Conservation (phyloP, 257 asterid genomes). For the Capsicum pubescens region DNA sequence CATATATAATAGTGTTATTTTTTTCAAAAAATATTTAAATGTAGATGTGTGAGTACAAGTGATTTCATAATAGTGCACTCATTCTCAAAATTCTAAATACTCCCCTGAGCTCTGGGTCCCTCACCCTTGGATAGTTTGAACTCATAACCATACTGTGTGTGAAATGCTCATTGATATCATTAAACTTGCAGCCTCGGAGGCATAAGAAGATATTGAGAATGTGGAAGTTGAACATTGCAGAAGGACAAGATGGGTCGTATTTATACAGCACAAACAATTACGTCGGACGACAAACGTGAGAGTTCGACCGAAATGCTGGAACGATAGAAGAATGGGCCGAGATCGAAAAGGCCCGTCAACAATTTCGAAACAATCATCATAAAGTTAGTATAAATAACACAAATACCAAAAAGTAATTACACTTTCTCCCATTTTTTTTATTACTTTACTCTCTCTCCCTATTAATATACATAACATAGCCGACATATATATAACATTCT, state of each 20-base stretch:
- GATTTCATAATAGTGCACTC: too few relatives aligned
- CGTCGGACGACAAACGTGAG: slow-evolving; percentile 64
- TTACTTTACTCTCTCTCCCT: too few relatives aligned
- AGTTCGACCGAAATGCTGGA: slow-evolving; percentile 48
- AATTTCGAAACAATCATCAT: slow-evolving; percentile 60
- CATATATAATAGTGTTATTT: too few relatives aligned
- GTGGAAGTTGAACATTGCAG: slow-evolving; percentile 69
- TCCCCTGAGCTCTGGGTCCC: too few relatives aligned
- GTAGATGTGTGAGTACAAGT: too few relatives aligned
- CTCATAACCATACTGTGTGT: neutral
- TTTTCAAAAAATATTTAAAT: too few relatives aligned
- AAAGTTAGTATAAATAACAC: neutral
- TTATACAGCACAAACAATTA: slow-evolving; percentile 66
- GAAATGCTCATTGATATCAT: neutral
- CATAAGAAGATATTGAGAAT: slow-evolving; percentile 28
- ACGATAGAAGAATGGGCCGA: slow-evolving; percentile 52
- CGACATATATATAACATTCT: too few relatives aligned
- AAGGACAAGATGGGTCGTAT: slow-evolving; percentile 51
- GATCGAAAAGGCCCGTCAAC: slow-evolving; percentile 52
- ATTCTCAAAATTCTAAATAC: too few relatives aligned
- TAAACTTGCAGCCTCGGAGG: neutral
- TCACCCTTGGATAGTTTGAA: too few relatives aligned
- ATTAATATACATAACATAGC: too few relatives aligned
- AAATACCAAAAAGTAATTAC: too few relatives aligned
- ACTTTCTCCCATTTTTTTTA: too few relatives aligned